Percentiles rank a stretch among this genome's conserved stretches.
phyloP scores from a whole-genome alignment of 306 rosid species.

The Leucaena leucocephala region DNA sequence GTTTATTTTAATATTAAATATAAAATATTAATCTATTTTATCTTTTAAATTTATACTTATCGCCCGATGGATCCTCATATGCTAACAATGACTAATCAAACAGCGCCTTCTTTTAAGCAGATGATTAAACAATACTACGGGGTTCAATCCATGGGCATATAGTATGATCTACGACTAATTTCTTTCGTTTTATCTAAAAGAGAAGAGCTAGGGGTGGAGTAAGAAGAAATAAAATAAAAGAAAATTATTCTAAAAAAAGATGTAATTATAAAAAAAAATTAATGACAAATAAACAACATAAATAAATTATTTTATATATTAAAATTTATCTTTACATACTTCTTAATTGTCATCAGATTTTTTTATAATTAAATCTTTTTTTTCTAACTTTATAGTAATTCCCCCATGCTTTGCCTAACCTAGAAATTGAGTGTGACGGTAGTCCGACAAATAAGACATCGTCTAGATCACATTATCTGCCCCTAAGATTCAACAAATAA shows the following conservation, averaged over 20 bases:
- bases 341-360: too few species aligned
- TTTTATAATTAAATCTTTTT: too few species aligned
- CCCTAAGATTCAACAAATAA: constrained; percentile 31
- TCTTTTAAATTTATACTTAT: too few species aligned
- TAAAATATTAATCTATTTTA: too few species aligned
- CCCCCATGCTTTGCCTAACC: constrained; percentile 17
- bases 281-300: too few species aligned
- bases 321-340: too few species aligned
- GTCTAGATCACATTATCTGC: constrained; percentile 7
- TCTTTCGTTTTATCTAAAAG: constrained; percentile 5
- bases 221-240: background rate
- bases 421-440: constrained; percentile 33
- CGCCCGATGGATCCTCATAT: background rate
- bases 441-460: constrained; percentile 33
- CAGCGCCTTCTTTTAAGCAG: background rate
- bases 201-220: background rate
- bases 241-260: too few species aligned
- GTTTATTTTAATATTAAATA: too few species aligned
- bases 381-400: too few species aligned
- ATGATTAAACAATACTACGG: background rate
- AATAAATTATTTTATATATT: too few species aligned
- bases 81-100: background rate
- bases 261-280: too few species aligned
- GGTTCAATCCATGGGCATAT: background rate
- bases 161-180: background rate